phyloP scores from a whole-genome alignment of 495 filamentous ascomycete species.

The Daldinia loculata region DNA sequence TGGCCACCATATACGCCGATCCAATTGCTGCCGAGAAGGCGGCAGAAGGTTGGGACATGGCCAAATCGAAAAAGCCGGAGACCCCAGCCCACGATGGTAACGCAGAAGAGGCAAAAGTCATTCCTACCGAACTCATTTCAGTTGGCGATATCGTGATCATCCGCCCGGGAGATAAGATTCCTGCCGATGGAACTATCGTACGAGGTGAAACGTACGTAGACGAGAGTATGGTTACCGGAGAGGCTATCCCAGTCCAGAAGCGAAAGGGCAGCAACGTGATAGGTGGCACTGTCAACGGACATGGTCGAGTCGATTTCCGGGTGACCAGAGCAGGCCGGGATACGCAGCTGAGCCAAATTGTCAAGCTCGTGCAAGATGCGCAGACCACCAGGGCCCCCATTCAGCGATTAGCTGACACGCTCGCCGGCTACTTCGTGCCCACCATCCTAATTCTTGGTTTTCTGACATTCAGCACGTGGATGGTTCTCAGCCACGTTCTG shows the following conservation, averaged over 20 bases:
- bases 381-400: constrained; percentile 96
- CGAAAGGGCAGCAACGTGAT: constrained; percentile 79
- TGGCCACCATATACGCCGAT: constrained; percentile 98
- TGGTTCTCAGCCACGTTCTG: constrained; percentile 89
- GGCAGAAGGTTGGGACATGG: constrained; percentile 76
- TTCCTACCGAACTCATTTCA: constrained; percentile 94
- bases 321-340: constrained; percentile 93
- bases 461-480: constrained; percentile 90
- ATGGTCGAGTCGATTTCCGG: constrained; percentile 88
- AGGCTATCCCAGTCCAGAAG: constrained; percentile 93
- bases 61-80: constrained; percentile 53
- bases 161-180: constrained; percentile 94
- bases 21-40: constrained; percentile 92
- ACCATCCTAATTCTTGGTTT: constrained; percentile 84
- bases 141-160: constrained; percentile 93
- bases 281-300: constrained; percentile 96
- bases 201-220: constrained; percentile 92
- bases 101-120: constrained; percentile 78
- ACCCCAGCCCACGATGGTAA: constrained; percentile 58
- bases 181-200: constrained; percentile 88
- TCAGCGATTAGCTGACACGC: constrained; percentile 87
- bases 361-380: constrained; percentile 94
- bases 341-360: constrained; percentile 97
- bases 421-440: constrained; percentile 96
- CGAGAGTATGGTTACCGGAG: constrained; percentile 98